Evolutionary conservation across 805 yeast species (phyloP), one percentile per base, ranked within the genome.

Genomic region (Ogataea methanolica): DNA sequence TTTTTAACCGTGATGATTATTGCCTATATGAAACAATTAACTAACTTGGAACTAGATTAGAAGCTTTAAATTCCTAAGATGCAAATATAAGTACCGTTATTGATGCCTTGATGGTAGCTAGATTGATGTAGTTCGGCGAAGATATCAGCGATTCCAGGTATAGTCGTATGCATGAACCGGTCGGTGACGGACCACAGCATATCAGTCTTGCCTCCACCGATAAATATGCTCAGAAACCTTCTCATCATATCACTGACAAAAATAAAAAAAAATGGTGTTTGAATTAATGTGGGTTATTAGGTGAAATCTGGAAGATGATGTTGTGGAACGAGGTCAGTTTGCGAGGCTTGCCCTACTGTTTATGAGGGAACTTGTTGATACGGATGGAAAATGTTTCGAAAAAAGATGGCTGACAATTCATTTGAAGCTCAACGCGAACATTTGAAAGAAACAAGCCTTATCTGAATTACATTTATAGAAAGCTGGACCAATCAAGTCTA

Each of bases 121-220:
- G 95, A 45, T 56, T 61, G 42, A 65, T 67, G 46, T 68, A 60
- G 49, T 75, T 75, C 37, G 66, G 72, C 22, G 73, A 71, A 35
- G 52, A 54, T 0, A 49, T 81, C 1, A 60, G 68, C 15, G 74
- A 71, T 3, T 66, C 61, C 0, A 47, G 46, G 12, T 57, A 55
- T 45, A 37, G 36, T 5, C 66, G 75, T 37, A 74, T 87, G 3
- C 87, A 83, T 61, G 80, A 82, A 49, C 67, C 86, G 35, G 79
- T 87, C 40, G 96, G 96, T 2, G 96, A 96, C 1, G 72, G 96
- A 42, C 90, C 95, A 0, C 96, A 88, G 63, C 92, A 88, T 63
- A 65, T 88, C 4, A 78, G 85, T 2, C 83, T 83, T 41, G 92
- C 85, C 1, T 79, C 87, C 0, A 70, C 82, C 34, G 83, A 81